Evolutionary conservation across 805 yeast genomes (phyloP), one percentile per base, ranked within the genome.

Genomic region (Lipomyces kockii): DNA sequence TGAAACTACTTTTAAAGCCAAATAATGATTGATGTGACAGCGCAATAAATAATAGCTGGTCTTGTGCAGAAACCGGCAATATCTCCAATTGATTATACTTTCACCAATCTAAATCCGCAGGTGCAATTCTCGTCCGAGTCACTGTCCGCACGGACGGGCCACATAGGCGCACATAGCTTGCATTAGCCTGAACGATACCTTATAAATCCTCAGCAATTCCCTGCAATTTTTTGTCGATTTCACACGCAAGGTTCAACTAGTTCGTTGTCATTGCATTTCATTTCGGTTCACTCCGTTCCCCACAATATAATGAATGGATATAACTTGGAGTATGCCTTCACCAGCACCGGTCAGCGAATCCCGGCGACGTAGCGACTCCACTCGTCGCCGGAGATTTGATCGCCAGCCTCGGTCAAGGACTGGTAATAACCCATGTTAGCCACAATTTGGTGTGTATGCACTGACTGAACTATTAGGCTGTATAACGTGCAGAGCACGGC

Each of bases 401-500:
- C 27, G 43, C 9, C 35, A 55, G n/a, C 58, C 58, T 25, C 58
- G 58, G 34, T 55, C 58, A 14, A 25, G 58, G 22, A 29, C 35
- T 1, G 58, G 58, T 55, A 55, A 25, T 22, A n/a, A n/a, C 17
- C 11, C 27, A 11, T 34, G 4, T 57, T 34, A 6, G 17, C 14
- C 17, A 14, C 22, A n/a, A 9, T 22, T 17, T 37, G 17, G 58
- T 37, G 11, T 1, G 22, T 14, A 8, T 6, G n/a, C 7, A 22
- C 9, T 43, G 22, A 43, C 49, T 17, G 20, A 17, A 17, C 1
- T 11, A 34, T 43, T 20, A 35, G 63, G 63, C 29, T 61, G 63
- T 22, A 22, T 29, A 11, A 61, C 63, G 64, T 91, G 97, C 74
- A 83, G 97, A 20, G 74, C 77, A 63, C 85, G 87, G 71, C 88